Percentiles rank a stretch among this genome's conserved stretches.
phyloP scores from a whole-genome alignment of 805 yeast species.

The Candida ovalis region DNA sequence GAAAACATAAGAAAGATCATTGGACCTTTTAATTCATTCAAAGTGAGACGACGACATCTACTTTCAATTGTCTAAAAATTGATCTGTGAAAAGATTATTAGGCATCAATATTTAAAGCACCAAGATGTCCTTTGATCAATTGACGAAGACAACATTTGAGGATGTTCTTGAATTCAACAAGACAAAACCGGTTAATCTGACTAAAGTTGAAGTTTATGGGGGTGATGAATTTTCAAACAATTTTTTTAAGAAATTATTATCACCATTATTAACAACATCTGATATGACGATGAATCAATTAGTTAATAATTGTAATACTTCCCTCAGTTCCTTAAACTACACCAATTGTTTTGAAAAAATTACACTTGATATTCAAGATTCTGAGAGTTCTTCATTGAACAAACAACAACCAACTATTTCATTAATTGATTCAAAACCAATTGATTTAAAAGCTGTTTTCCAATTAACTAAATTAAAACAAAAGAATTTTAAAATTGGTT shows the following conservation, averaged over 20 bases:
- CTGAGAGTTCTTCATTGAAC: slow-evolving; percentile 4
- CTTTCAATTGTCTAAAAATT: not conserved
- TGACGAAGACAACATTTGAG: not conserved
- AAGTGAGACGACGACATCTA: not conserved
- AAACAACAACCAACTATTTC: slow-evolving; percentile 1
- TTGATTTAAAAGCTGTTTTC: slow-evolving; percentile 32
- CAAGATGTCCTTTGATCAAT: slow-evolving; percentile 3
- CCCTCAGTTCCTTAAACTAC: slow-evolving; percentile 20
- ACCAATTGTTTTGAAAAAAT: slow-evolving; percentile 28
- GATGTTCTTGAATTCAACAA: slow-evolving; percentile 16
- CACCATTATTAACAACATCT: slow-evolving; percentile 37
- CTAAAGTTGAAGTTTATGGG: slow-evolving; percentile 29
- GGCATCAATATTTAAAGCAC: not conserved
- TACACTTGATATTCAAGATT: slow-evolving; percentile 18
- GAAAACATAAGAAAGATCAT: not conserved
- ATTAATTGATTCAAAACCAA: slow-evolving; percentile 18
- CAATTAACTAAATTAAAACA: slow-evolving; percentile 31
- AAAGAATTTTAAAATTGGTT: slow-evolving; percentile 31
- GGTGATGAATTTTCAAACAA: slow-evolving; percentile 34
- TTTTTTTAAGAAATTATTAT: slow-evolving; percentile 41
- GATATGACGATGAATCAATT: slow-evolving; percentile 42
- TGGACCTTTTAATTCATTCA: not conserved
- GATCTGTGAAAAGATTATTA: not conserved
- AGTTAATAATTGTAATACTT: slow-evolving; percentile 21
- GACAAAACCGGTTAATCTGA: slow-evolving; percentile 26